Evolutionary conservation across 1,284 basidiomycete genomes (phyloP).

Genomic region (Apiotrichum montevideense): DNA sequence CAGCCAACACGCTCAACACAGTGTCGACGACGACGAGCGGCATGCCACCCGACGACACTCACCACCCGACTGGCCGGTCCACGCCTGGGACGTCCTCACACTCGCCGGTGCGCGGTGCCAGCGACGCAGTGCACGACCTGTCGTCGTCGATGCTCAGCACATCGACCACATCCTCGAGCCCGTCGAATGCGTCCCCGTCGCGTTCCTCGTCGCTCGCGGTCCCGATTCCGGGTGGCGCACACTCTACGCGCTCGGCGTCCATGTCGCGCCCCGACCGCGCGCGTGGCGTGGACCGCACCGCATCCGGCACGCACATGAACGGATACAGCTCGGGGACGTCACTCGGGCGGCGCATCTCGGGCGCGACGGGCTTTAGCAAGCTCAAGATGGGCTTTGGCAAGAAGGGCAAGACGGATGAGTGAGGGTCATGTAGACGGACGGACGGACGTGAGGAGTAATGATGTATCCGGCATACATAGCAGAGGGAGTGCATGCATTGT

Average conservation of each 20-base stretch:
- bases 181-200: neutral
- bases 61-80: neutral
- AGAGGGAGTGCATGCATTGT: too few species aligned
- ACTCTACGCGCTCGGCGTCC: neutral
- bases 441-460: too few species aligned
- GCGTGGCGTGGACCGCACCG: neutral
- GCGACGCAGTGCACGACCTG: neutral
- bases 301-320: conserved; percentile 1
- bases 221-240: neutral
- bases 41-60: neutral
- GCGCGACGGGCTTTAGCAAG: conserved; percentile 22
- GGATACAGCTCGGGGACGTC: conserved; percentile 9
- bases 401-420: conserved; percentile 33
- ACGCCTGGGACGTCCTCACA: neutral
- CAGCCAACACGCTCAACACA: conserved; percentile 11
- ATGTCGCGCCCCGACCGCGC: neutral
- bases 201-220: neutral
- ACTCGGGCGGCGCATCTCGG: conserved; percentile 11
- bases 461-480: too few species aligned
- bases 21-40: neutral
- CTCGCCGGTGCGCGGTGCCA: neutral
- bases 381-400: conserved; percentile 42
- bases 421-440: neutral
- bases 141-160: conserved; percentile 6
- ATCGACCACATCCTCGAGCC: neutral